Conservation (phyloP, 352 stramenopile species). For the Pythium insidiosum region DNA sequence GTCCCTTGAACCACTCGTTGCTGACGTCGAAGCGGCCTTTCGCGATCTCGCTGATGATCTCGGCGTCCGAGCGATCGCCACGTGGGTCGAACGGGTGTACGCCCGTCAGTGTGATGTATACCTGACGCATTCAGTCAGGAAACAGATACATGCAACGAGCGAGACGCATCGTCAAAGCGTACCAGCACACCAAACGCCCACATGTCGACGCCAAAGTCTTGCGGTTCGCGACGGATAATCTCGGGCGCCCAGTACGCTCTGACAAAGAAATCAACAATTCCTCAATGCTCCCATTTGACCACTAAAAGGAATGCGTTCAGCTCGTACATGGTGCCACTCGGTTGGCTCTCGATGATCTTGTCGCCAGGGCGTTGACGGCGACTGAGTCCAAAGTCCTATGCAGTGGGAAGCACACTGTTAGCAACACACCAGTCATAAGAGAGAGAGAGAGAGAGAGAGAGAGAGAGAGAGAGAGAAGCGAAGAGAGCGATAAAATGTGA, state of each 20-base stretch:
- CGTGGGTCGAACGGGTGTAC: conserved; percentile 73
- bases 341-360: conserved; percentile 39
- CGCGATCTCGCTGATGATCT: conserved; percentile 55
- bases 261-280: not conserved
- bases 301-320: not conserved
- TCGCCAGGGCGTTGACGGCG: conserved; percentile 26
- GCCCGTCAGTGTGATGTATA: conserved; percentile 69
- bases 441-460: no score
- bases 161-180: not conserved
- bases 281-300: not conserved
- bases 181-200: conserved; percentile 76
- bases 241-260: conserved; percentile 78
- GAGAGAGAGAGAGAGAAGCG: no score
- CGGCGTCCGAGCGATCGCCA: conserved; percentile 57
- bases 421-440: no score
- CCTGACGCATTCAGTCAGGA: conserved; percentile 9
- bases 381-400: conserved; percentile 69
- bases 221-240: conserved; percentile 59
- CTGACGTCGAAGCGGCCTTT: conserved; percentile 48
- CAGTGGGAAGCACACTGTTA: no score
- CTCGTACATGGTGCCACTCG: conserved; percentile 60
- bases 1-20: conserved; percentile 58
- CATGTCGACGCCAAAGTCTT: conserved; percentile 72
- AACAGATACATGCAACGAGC: not conserved
- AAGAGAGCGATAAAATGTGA: no score